Evolutionary conservation across 1,284 basidiomycete species (phyloP).

Genomic region (Porodaedalea pini): DNA sequence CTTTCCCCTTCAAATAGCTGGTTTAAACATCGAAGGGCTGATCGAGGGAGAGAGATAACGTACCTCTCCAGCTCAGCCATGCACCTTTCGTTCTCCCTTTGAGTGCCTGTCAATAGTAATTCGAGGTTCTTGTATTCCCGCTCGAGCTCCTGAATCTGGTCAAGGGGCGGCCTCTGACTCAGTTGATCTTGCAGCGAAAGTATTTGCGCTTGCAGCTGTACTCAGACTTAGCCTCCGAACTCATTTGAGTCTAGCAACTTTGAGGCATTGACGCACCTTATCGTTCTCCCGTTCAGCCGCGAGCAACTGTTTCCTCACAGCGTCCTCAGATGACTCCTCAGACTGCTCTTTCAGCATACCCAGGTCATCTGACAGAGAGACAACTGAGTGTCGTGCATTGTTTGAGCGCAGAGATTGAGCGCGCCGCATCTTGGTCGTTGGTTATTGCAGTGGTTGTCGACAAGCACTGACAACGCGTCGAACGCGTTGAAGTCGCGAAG

Average conservation of each 20-base stretch:
- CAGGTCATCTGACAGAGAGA: slow-evolving; percentile 51
- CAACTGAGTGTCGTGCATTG: slow-evolving; percentile 47
- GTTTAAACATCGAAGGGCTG: not conserved
- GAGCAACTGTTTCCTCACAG: slow-evolving; percentile 58
- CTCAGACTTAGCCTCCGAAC: not conserved
- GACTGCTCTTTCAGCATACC: slow-evolving; percentile 51
- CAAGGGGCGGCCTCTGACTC: slow-evolving; percentile 58
- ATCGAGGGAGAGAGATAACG: slow-evolving; percentile 19
- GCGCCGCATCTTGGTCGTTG: slow-evolving; percentile 40
- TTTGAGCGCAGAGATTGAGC: slow-evolving; percentile 51
- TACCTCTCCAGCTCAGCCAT: slow-evolving; percentile 73
- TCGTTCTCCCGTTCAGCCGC: slow-evolving; percentile 71
- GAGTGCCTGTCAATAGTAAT: slow-evolving; percentile 67
- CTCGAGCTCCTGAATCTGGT: slow-evolving; percentile 57
- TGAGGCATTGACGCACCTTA: slow-evolving; percentile 40
- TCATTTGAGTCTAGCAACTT: not conserved
- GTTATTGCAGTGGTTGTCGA: not conserved
- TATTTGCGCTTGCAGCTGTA: slow-evolving; percentile 56
- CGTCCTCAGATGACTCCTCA: slow-evolving; percentile 57
- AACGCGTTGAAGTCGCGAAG: not conserved
- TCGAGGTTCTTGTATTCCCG: slow-evolving; percentile 71
- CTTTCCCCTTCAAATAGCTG: slow-evolving; percentile 39
- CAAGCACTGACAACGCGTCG: not conserved
- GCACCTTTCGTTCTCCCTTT: slow-evolving; percentile 72
- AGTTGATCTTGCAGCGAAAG: slow-evolving; percentile 60